Conservation (phyloP, 768 basidiomycete species). For the Agrocybe pediades region DNA sequence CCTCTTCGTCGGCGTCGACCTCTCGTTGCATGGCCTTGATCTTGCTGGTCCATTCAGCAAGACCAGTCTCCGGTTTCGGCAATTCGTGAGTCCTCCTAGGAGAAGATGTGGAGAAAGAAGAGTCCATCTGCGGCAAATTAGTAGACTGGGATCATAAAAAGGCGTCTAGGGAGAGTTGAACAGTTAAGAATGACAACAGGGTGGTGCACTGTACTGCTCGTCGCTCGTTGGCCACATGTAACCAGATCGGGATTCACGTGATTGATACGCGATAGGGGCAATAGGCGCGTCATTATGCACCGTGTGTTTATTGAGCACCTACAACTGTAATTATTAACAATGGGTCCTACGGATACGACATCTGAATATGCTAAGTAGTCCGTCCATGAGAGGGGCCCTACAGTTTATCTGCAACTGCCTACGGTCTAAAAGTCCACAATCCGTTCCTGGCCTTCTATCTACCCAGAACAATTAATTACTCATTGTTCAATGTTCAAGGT, state of each 20-base stretch:
- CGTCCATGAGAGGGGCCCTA: neutral
- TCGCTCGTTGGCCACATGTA: slow-evolving; percentile 8
- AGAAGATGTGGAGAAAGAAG: slow-evolving; percentile 18
- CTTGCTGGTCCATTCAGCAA: slow-evolving; percentile 82
- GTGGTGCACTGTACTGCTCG: neutral
- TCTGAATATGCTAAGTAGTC: neutral
- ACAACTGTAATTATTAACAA: too few species aligned
- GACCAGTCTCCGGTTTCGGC: slow-evolving; percentile 60
- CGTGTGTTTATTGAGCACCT: too few species aligned
- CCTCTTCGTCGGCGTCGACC: slow-evolving; percentile 80
- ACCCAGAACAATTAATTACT: neutral
- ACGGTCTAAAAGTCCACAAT: neutral
- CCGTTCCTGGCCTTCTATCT: neutral
- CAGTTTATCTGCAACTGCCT: too few species aligned
- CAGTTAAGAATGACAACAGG: neutral
- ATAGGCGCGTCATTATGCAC: neutral
- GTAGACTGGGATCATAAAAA: neutral
- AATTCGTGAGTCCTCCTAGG: slow-evolving; percentile 35
- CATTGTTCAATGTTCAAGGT: neutral
- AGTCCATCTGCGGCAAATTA: slow-evolving; percentile 18
- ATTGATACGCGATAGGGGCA: neutral
- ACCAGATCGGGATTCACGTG: slow-evolving; percentile 12
- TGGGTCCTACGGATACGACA: neutral
- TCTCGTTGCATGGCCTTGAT: slow-evolving; percentile 81
- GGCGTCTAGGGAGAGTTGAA: neutral